Base-by-base conservation (phyloP, 176 grass and related monocot genomes). In the Zizania latifolia region DNA sequence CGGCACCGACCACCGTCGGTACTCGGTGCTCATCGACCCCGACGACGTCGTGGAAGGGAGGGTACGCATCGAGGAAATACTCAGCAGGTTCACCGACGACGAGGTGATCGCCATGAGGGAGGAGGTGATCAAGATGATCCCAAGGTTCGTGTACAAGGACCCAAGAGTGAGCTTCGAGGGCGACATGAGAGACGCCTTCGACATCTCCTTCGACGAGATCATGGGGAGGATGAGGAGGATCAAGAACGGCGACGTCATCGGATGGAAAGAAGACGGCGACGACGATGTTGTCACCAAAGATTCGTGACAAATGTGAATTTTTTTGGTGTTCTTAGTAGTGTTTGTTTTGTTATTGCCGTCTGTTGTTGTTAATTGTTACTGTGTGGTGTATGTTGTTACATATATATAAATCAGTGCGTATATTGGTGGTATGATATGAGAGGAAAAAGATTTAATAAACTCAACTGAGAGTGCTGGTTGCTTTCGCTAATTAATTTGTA, bases 121-220 rank as follows among this genome's bases (percentile, higher is more conserved):
- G 62, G 81, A 88, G 28, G 79, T 89, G 45, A 71, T 94, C 78
- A 81, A 16, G 65, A 94, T 91, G 88, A 91, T 94, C 38, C 85
- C 85, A 2, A 86, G 75, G 70, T 83, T 94, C 24, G 14, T 86
- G 50, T 94, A 94, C 68, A 88, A 77, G 71, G 85, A 94, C 36
- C 82, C 88, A 2, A 86, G 85, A 30, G 63, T 60, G 37, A 39
- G 59, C 27, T 77, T 83, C 26, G 19, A 86, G 7, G 62, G 55
- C 15, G 67, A 64, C 33, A 65, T 67, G 83, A 86, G 63, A 43
- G 88, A 94, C 33, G 92, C 88, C 3, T 94, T 94, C 50, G 83
- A 89, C 15, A 48, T 89, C 29, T 56, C 83, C 19, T n/a, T 94
- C 10, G 80, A 90, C 7, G 57, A 36, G 14, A 66, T 86, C 70